A percentile compares a stretch with the other conserved stretches of the same genome.
These are phyloP conservation scores for Maudiozyma bulderi DNA, from an alignment of 805 yeast genomes.

Conservation along the genomic window DNA sequence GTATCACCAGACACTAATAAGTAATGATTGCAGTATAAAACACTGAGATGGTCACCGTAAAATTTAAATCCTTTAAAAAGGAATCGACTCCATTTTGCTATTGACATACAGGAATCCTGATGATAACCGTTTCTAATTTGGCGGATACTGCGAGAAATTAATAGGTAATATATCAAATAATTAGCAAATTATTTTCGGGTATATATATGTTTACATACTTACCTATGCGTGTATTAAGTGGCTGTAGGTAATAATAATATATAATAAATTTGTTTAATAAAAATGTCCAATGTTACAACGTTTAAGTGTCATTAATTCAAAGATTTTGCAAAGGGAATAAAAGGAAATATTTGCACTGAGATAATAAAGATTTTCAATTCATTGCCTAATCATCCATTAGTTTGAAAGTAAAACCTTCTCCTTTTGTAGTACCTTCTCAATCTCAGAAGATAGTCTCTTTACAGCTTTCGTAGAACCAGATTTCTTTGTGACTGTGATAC, in stretches of 20 bases:
- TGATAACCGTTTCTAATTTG: too few species aligned
- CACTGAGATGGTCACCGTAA: too few species aligned
- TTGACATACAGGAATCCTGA: too few species aligned
- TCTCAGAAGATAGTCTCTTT: conserved; percentile 48
- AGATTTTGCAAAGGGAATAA: too few species aligned
- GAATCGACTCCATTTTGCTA: too few species aligned
- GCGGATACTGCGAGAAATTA: too few species aligned
- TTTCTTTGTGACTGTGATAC: conserved; percentile 48
- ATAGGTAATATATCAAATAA: too few species aligned
- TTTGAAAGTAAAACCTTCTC: conserved; percentile 41
- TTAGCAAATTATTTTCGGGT: neutral
- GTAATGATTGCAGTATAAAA: too few species aligned
- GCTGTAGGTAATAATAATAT: neutral
- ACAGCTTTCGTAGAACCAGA: conserved; percentile 60
- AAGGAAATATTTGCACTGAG: neutral
- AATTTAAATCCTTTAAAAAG: too few species aligned
- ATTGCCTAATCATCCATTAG: neutral
- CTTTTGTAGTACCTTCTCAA: conserved; percentile 53
- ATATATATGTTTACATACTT: neutral
- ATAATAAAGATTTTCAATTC: too few species aligned
- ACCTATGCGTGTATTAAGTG: neutral
- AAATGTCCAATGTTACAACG: neutral
- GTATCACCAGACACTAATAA: too few species aligned
- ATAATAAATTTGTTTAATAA: neutral
- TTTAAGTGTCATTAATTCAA: neutral